phyloP scores from a whole-genome alignment of 768 basidiomycete species.

The Auriscalpium vulgare region DNA sequence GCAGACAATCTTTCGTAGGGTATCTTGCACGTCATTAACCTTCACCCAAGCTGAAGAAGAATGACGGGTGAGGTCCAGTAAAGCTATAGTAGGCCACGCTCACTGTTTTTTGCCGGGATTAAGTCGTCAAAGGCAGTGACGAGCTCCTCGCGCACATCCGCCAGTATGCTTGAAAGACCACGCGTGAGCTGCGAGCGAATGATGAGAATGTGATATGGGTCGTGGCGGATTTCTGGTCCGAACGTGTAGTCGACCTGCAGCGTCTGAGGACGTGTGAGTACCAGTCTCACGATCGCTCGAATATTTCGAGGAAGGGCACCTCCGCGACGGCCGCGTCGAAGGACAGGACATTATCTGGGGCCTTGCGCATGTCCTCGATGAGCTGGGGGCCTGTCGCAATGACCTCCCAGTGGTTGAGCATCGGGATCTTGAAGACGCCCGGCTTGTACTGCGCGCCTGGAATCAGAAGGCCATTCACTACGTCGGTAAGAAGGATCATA shows the following conservation, averaged over 20 bases:
- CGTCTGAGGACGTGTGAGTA: not conserved
- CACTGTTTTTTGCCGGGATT: not conserved
- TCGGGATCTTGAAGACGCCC: not conserved
- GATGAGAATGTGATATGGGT: not conserved
- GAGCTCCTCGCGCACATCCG: not conserved
- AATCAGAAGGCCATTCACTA: not conserved
- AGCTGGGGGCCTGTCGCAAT: not conserved
- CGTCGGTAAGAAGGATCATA: not conserved
- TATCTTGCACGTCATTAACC: not conserved
- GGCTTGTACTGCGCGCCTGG: not conserved
- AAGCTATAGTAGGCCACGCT: not conserved
- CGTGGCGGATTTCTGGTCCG: not conserved
- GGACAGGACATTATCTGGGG: not conserved
- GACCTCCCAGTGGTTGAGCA: not conserved
- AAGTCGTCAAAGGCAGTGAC: not conserved
- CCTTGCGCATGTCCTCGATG: not conserved
- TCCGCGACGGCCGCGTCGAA: not conserved
- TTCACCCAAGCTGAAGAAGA: not conserved
- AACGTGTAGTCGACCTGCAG: not conserved
- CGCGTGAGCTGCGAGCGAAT: slow-evolving; percentile 3
- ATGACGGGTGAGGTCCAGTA: too few species aligned
- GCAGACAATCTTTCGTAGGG: slow-evolving; percentile 18
- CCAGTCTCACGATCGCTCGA: too few species aligned
- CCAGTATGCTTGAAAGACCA: not conserved
- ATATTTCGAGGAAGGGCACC: not conserved